A percentile compares a stretch with the other conserved stretches of the same genome.
phyloP scores from a whole-genome alignment of 306 rosid species.

The Castanea crenata region DNA sequence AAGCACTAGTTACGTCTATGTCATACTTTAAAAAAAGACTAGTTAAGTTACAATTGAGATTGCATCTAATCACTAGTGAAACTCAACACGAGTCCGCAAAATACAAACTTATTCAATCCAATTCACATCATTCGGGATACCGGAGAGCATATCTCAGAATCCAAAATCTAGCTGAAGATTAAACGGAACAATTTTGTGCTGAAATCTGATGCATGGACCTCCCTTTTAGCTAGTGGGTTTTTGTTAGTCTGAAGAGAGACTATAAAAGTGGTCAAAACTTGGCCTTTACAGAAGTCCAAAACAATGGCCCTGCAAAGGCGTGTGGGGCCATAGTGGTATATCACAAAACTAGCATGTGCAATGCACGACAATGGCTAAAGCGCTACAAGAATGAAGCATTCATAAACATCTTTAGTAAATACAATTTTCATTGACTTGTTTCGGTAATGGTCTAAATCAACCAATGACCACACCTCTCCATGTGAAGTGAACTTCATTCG shows the following conservation, averaged over 20 bases:
- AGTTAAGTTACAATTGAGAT: too few relatives aligned
- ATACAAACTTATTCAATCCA: too few relatives aligned
- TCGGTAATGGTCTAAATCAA: constrained; percentile 2
- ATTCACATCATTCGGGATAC: too few relatives aligned
- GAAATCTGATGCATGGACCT: constrained; percentile 5
- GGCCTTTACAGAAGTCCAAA: background rate
- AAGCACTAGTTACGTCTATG: too few relatives aligned
- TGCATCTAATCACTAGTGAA: too few relatives aligned
- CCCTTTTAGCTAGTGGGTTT: background rate
- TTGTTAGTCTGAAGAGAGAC: background rate
- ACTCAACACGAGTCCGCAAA: too few relatives aligned
- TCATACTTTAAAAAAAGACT: too few relatives aligned
- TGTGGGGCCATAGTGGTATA: background rate
- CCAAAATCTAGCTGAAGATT: background rate
- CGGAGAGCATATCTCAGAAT: background rate
- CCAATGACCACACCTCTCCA: constrained; percentile 8
- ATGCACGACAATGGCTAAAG: constrained; percentile 18
- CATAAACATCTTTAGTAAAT: constrained; percentile 11
- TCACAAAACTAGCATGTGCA: constrained; percentile 35
- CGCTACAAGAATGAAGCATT: background rate
- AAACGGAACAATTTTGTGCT: constrained; percentile 4
- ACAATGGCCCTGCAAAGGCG: background rate
- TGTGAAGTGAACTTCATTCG: constrained; percentile 24
- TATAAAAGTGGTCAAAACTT: background rate
- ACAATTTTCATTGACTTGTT: constrained; percentile 24